Conservation (phyloP, 1,284 basidiomycete genomes). For the Rhizoctonia solani region DNA sequence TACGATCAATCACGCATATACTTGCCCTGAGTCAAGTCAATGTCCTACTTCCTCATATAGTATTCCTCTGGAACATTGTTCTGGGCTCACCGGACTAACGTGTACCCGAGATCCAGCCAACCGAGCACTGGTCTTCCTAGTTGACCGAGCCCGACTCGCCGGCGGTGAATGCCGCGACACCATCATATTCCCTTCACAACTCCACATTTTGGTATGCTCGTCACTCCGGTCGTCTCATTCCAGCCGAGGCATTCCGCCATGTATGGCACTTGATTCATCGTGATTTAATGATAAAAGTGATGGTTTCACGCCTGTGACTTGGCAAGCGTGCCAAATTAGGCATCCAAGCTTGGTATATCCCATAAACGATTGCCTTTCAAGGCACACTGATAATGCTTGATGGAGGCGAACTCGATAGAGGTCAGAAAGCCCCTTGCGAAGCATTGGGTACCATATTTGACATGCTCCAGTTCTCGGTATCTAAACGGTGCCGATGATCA, state of each 20-base stretch:
- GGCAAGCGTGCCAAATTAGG: neutral
- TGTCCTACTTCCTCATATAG: too few relatives aligned
- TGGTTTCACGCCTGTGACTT: neutral
- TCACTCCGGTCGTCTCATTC: slow-evolving; percentile 11
- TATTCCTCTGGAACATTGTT: too few relatives aligned
- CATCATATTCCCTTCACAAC: too few relatives aligned
- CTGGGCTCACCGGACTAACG: too few relatives aligned
- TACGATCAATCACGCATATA: neutral
- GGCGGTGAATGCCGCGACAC: too few relatives aligned
- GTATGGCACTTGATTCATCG: neutral
- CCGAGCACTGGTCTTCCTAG: too few relatives aligned
- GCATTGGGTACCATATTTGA: too few relatives aligned
- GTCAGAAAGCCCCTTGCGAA: neutral
- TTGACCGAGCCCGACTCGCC: too few relatives aligned
- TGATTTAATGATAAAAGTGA: neutral
- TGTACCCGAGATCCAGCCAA: too few relatives aligned
- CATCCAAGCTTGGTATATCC: neutral
- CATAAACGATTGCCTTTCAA: neutral
- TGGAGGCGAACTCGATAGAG: neutral
- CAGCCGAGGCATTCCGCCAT: slow-evolving; percentile 12
- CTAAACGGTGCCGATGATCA: neutral
- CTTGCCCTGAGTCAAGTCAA: too few relatives aligned
- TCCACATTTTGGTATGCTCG: too few relatives aligned
- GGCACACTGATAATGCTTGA: neutral
- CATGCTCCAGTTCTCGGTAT: neutral